Conservation (phyloP, 805 yeast species). For the Saccharomyces kudriavzevii region DNA sequence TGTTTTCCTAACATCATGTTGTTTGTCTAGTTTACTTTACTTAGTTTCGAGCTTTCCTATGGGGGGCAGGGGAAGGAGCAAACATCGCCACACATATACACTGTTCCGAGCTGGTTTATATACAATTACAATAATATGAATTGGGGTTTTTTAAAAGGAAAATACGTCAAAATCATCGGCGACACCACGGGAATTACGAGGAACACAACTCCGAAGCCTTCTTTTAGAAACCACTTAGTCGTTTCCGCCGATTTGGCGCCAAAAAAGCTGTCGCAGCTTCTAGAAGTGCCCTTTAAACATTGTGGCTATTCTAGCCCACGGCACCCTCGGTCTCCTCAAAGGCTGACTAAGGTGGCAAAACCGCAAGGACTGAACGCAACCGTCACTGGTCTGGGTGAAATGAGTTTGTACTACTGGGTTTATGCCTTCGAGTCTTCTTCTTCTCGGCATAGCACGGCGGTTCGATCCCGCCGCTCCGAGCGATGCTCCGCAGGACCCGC, state of each 20-base stretch:
- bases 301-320: background rate
- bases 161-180: background rate
- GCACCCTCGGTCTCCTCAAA: background rate
- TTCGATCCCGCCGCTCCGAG: background rate
- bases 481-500: background rate
- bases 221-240: background rate
- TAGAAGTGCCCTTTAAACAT: background rate
- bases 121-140: background rate
- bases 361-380: background rate
- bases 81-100: background rate
- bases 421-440: background rate
- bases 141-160: background rate
- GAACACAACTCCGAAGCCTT: background rate
- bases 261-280: background rate
- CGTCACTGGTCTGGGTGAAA: background rate
- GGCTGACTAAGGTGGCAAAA: background rate
- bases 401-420: background rate
- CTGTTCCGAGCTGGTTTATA: background rate
- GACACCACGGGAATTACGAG: background rate
- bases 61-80: background rate
- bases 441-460: background rate
- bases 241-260: background rate
- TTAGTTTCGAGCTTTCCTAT: background rate
- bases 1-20: background rate
- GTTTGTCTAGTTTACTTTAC: too few species aligned